These are phyloP conservation scores for Pichia cabralensis DNA, from an alignment of 805 yeast species.

Conservation along the genomic window DNA sequence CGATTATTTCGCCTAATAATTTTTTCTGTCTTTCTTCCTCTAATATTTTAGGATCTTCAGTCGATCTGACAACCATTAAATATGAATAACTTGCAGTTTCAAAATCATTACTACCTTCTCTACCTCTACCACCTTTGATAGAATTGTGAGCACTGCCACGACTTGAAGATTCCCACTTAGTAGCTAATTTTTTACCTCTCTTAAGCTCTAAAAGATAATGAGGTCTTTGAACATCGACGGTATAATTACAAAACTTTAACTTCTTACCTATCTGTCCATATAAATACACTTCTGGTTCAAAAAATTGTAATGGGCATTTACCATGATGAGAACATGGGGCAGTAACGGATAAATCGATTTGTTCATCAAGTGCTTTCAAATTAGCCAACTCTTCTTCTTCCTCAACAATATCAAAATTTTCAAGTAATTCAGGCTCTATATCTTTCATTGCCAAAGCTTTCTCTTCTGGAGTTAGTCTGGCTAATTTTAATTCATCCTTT, in stretches of 20 bases:
- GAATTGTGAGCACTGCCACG: slow-evolving; percentile 46
- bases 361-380: slow-evolving; percentile 6
- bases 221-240: slow-evolving; percentile 68
- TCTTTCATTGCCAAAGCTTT: slow-evolving; percentile 15
- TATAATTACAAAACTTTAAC: slow-evolving; percentile 67
- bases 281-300: slow-evolving; percentile 57
- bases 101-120: slow-evolving; percentile 59
- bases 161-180: slow-evolving; percentile 55
- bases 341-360: slow-evolving; percentile 49
- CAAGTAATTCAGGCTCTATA: slow-evolving; percentile 19
- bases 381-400: slow-evolving; percentile 7
- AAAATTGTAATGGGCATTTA: slow-evolving; percentile 75
- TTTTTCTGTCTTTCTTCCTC: slow-evolving; percentile 10
- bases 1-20: slow-evolving; percentile 8
- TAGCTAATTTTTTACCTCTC: slow-evolving; percentile 65
- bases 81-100: slow-evolving; percentile 71
- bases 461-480: slow-evolving; percentile 7
- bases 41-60: slow-evolving; percentile 25
- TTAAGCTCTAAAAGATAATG: slow-evolving; percentile 73
- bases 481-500: slow-evolving; percentile 4
- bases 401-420: slow-evolving; percentile 17
- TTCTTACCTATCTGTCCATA: slow-evolving; percentile 44
- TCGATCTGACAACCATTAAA: slow-evolving; percentile 55
- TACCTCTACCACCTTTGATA: slow-evolving; percentile 58
- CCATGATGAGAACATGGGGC: slow-evolving; percentile 92